Conservation (phyloP, 2,329 filamentous ascomycete species). For the Leptoxyphium fumago region DNA sequence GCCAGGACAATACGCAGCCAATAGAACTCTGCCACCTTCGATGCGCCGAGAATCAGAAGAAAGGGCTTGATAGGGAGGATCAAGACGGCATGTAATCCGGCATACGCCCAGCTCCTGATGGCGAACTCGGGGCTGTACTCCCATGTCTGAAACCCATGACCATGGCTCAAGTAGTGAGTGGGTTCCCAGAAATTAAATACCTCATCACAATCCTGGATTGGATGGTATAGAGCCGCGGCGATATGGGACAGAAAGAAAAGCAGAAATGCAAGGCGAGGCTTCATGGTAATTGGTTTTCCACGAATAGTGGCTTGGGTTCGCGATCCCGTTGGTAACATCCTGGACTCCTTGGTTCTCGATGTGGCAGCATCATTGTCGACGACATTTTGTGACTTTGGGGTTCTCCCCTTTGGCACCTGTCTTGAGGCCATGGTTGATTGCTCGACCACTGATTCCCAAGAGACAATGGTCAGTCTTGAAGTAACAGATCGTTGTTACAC, state of each 20-base stretch:
- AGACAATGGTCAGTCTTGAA: too few relatives aligned
- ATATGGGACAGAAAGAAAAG: conserved; percentile 60
- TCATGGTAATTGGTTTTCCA: conserved; percentile 5
- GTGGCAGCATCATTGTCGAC: too few relatives aligned
- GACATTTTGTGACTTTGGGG: too few relatives aligned
- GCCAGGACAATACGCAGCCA: conserved; percentile 64
- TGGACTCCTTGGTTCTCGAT: too few relatives aligned
- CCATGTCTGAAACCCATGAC: conserved; percentile 93
- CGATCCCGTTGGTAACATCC: too few relatives aligned
- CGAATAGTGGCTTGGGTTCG: too few relatives aligned
- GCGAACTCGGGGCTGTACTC: conserved; percentile 93
- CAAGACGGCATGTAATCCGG: conserved; percentile 60
- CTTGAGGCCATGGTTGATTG: too few relatives aligned
- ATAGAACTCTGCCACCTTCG: conserved; percentile 61
- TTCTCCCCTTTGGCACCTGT: too few relatives aligned
- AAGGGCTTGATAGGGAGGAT: conserved; percentile 49
- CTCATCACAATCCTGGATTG: conserved; percentile 96
- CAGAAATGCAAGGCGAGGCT: conserved; percentile 53
- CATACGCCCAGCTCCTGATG: conserved; percentile 90
- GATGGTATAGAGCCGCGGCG: conserved; percentile 65
- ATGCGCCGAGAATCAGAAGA: conserved; percentile 22
- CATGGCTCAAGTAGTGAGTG: conserved; percentile 82
- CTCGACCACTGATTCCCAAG: too few relatives aligned
- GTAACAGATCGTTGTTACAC: too few relatives aligned
- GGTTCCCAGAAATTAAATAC: conserved; percentile 99